A percentile compares a stretch with the other conserved stretches of the same genome.
Conservation (phyloP, 495 filamentous ascomycete species). For the Apiosordaria backusii region DNA sequence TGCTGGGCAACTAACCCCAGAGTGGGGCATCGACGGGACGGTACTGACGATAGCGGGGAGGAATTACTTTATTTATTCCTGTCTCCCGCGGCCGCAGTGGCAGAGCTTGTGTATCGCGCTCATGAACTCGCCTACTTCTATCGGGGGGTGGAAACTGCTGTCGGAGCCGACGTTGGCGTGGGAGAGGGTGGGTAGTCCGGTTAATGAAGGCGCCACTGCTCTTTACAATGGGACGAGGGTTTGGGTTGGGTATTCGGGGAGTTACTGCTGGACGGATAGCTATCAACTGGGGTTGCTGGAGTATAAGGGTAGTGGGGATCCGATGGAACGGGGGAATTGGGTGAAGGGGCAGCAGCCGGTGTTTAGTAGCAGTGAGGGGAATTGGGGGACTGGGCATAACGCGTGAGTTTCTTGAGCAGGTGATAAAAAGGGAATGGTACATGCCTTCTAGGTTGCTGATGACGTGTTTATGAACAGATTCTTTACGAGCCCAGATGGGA, state of each 20-base stretch:
- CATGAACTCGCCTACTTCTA: slow-evolving; percentile 29
- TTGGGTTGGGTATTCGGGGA: slow-evolving; percentile 47
- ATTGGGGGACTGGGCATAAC: slow-evolving; percentile 46
- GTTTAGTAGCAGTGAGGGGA: slow-evolving; percentile 41
- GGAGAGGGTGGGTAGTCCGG: slow-evolving; percentile 46
- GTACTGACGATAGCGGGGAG: slow-evolving; percentile 35
- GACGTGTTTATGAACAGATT: slow-evolving; percentile 34
- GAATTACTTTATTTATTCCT: slow-evolving; percentile 47
- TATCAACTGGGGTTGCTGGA: slow-evolving; percentile 45
- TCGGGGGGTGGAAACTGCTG: slow-evolving; percentile 34
- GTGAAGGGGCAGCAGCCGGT: slow-evolving; percentile 30
- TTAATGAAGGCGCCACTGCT: slow-evolving; percentile 54
- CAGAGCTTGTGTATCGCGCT: slow-evolving; percentile 48
- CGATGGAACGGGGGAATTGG: slow-evolving; percentile 39
- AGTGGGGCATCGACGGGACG: slow-evolving; percentile 51
- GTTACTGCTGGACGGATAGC: slow-evolving; percentile 46
- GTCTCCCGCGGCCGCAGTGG: slow-evolving; percentile 37
- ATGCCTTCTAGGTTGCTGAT: neutral
- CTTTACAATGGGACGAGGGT: slow-evolving; percentile 41
- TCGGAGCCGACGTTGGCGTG: slow-evolving; percentile 43
- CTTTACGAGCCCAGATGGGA: slow-evolving; percentile 46
- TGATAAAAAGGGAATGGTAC: neutral
- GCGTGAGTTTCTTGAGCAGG: neutral
- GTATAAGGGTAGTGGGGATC: slow-evolving; percentile 41
- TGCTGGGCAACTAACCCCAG: slow-evolving; percentile 31